A percentile compares a stretch with the other conserved stretches of the same genome.
Conservation (phyloP, 257 asterid species). For the Solanum neorickii region DNA sequence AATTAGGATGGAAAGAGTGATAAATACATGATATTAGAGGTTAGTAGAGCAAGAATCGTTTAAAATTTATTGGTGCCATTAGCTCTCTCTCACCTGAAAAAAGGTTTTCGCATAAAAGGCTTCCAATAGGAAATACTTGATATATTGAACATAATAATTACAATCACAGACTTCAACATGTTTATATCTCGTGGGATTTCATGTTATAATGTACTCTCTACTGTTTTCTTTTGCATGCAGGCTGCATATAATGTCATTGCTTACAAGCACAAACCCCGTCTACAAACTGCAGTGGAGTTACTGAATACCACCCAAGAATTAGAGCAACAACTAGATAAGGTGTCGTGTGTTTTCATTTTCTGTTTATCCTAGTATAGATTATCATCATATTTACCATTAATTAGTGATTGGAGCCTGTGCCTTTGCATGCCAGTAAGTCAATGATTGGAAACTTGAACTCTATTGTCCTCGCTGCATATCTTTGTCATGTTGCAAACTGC, state of each 20-base stretch:
- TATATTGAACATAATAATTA: neutral
- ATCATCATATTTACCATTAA: neutral
- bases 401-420: neutral
- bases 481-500: neutral
- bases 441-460: neutral
- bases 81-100: neutral
- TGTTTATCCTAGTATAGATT: neutral
- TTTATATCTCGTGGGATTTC: neutral
- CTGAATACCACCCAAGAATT: conserved; percentile 66
- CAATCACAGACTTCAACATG: neutral
- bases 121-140: neutral
- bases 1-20: neutral
- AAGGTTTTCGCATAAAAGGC: neutral
- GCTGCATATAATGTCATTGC: conserved; percentile 45
- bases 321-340: conserved; percentile 64
- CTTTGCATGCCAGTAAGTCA: neutral
- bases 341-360: neutral
- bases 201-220: neutral
- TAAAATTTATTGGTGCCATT: neutral
- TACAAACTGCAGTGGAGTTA: conserved; percentile 78
- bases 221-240: conserved; percentile 24
- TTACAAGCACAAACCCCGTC: conserved; percentile 77
- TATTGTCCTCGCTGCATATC: neutral
- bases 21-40: neutral
- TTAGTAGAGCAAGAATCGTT: neutral